Conservation (phyloP, 1,284 basidiomycete species). For the Tausonia pullulans region DNA sequence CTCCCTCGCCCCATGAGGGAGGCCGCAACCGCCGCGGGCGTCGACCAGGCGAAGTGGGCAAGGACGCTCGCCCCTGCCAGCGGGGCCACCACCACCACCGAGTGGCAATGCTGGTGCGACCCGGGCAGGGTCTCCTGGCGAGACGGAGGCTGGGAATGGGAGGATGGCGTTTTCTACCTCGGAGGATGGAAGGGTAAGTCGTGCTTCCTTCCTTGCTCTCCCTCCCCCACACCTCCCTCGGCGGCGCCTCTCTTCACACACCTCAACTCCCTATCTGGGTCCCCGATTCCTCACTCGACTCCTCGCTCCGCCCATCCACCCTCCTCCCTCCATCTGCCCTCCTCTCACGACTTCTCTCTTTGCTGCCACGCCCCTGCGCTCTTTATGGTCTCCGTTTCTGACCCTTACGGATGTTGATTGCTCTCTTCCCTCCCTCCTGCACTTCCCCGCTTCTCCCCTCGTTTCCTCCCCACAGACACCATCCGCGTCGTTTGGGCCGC, state of each 20-base stretch:
- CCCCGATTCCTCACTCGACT: no score
- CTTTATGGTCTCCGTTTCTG: no score
- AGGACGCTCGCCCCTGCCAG: background rate
- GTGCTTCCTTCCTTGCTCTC: background rate
- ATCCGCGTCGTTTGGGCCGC: slow-evolving; percentile 9
- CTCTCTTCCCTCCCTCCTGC: no score
- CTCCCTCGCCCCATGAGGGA: slow-evolving; percentile 4
- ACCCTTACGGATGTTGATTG: no score
- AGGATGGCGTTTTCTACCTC: slow-evolving; percentile 14
- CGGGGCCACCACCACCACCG: background rate
- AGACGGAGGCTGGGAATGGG: slow-evolving; percentile 16
- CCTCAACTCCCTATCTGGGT: no score
- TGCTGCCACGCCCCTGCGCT: no score
- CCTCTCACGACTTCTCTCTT: no score
- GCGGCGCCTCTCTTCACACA: no score
- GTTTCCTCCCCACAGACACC: background rate
- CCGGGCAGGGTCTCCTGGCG: slow-evolving; percentile 7
- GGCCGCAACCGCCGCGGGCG: background rate
- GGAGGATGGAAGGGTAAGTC: slow-evolving; percentile 17
- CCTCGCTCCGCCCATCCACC: no score
- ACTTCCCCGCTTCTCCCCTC: background rate
- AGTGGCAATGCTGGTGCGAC: slow-evolving; percentile 17
- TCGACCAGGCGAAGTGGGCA: slow-evolving; percentile 3
- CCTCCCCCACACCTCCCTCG: background rate
- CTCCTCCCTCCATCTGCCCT: no score